These are phyloP conservation scores for Colletotrichum liaoningense DNA, from an alignment of 2,329 filamentous ascomycete species.

Conservation along the genomic window DNA sequence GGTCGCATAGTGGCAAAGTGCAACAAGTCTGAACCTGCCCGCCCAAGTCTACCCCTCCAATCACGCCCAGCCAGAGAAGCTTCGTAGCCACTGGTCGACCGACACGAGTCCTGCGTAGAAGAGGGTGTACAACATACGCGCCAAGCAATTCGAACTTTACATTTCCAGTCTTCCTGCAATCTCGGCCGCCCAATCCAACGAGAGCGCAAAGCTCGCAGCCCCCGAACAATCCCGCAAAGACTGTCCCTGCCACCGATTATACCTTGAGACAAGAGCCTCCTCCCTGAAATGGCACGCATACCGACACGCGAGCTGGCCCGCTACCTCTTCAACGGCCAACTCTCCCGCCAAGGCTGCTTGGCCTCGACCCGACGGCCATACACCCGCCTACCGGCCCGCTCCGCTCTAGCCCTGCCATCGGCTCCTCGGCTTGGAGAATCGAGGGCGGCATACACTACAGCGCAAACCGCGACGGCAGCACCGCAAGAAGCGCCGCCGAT, in stretches of 20 bases:
- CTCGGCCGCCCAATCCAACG: background rate
- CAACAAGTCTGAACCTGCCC: background rate
- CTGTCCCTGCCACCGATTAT: background rate
- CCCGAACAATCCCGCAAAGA: background rate
- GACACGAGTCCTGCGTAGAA: background rate
- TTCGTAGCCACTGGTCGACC: constrained; percentile 12
- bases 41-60: constrained; percentile 15
- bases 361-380: background rate
- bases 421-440: background rate
- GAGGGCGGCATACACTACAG: constrained; percentile 41
- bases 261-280: background rate
- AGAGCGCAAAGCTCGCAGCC: background rate
- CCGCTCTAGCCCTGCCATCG: constrained; percentile 27
- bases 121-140: constrained; percentile 23
- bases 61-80: background rate
- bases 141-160: background rate
- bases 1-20: background rate
- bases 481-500: constrained; percentile 42
- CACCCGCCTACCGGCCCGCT: constrained; percentile 24
- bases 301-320: constrained; percentile 57
- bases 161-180: background rate
- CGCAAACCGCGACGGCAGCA: constrained; percentile 38
- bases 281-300: constrained; percentile 51
- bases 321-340: constrained; percentile 60
- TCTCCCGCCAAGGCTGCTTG: constrained; percentile 56